phyloP scores from a whole-genome alignment of 192 early-diverging fungal genomes.

The Geranomyces variabilis region DNA sequence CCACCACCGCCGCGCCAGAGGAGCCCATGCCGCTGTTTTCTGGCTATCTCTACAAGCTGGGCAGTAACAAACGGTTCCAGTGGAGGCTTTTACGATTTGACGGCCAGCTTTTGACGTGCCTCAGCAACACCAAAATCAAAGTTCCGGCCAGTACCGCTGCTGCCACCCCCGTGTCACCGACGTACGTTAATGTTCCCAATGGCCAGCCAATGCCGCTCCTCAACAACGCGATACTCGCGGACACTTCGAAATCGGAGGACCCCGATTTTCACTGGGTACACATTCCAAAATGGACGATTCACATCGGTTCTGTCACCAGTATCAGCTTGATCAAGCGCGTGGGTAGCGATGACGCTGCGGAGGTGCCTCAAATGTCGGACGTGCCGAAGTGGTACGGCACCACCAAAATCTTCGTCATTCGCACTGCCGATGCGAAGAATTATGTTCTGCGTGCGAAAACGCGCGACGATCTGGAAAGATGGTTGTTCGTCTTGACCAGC shows the following conservation, averaged over 20 bases:
- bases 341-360: not conserved
- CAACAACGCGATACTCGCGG: constrained; percentile 1
- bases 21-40: constrained; percentile 19
- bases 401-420: constrained; percentile 20
- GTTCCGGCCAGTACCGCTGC: not conserved
- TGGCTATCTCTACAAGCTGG: constrained; percentile 29
- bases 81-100: constrained; percentile 31
- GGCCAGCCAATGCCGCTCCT: constrained; percentile 11
- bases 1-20: not conserved
- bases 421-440: constrained; percentile 21
- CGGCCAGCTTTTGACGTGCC: constrained; percentile 21
- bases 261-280: constrained; percentile 1
- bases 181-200: constrained; percentile 14
- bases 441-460: constrained; percentile 27
- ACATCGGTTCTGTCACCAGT: constrained; percentile 11
- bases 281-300: constrained; percentile 29
- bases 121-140: constrained; percentile 7
- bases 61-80: constrained; percentile 22
- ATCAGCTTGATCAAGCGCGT: constrained; percentile 22
- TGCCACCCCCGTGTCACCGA: constrained; percentile 10
- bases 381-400: not conserved
- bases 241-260: not conserved
- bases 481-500: constrained; percentile 24
- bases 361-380: not conserved
- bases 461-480: constrained; percentile 22